A percentile compares a stretch with the other conserved stretches of the same genome.
phyloP scores from a whole-genome alignment of 2,329 filamentous ascomycete genomes.

The Phaeosphaeriaceae sp. region DNA sequence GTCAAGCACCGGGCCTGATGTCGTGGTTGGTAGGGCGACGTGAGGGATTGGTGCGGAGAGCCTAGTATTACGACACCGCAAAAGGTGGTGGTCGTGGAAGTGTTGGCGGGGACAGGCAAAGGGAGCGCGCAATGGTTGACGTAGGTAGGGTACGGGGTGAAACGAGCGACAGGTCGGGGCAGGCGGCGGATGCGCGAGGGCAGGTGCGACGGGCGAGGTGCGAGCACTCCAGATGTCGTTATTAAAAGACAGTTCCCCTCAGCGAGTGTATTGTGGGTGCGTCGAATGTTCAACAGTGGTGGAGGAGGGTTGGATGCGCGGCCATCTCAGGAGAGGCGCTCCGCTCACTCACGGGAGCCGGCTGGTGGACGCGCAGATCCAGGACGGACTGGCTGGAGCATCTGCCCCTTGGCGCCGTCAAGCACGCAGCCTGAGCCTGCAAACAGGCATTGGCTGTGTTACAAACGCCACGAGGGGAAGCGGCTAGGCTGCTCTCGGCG shows the following conservation, averaged over 20 bases:
- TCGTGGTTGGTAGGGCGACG: slow-evolving; percentile 10
- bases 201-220: slow-evolving; percentile 3
- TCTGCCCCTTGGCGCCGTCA: slow-evolving; percentile 9
- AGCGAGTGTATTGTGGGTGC: slow-evolving; percentile 9
- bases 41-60: slow-evolving; percentile 5
- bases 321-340: slow-evolving; percentile 13
- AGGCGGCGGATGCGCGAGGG: slow-evolving; percentile 6
- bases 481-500: slow-evolving; percentile 15
- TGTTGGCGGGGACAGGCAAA: slow-evolving; percentile 11
- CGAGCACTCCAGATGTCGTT: not conserved
- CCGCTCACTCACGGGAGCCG: not conserved
- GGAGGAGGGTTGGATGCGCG: slow-evolving; percentile 12
- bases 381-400: not conserved
- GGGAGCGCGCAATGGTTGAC: slow-evolving; percentile 22
- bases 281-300: slow-evolving; percentile 1
- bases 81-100: not conserved
- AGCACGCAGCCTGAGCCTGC: slow-evolving; percentile 5
- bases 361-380: not conserved
- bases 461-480: slow-evolving; percentile 13
- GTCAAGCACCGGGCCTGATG: slow-evolving; percentile 34
- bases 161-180: slow-evolving; percentile 38
- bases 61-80: slow-evolving; percentile 1
- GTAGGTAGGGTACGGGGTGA: slow-evolving; percentile 20
- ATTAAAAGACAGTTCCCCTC: slow-evolving; percentile 7
- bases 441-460: slow-evolving; percentile 16